A percentile compares a stretch with the other conserved stretches of the same genome.
phyloP scores from a whole-genome alignment of 2,329 filamentous ascomycete species.

The Ascochyta fabae region DNA sequence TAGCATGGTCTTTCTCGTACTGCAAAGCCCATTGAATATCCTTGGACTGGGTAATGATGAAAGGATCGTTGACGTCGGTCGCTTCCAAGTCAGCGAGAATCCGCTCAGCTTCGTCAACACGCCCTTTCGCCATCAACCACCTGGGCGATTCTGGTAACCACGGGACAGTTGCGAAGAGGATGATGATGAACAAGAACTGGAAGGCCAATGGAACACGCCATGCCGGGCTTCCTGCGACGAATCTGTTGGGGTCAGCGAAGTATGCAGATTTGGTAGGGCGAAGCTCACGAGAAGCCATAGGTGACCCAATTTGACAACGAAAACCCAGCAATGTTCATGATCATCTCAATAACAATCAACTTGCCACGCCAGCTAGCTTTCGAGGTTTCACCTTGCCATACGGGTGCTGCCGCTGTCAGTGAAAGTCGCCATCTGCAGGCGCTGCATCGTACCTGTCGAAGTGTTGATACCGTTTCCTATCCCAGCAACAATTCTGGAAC shows the following conservation, averaged over 20 bases:
- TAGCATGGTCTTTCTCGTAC: constrained; percentile 58
- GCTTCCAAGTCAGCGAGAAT: constrained; percentile 59
- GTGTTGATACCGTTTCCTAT: constrained; percentile 62
- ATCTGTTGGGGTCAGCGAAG: constrained; percentile 14
- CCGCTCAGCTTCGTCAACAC: constrained; percentile 55
- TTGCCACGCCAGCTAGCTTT: constrained; percentile 52
- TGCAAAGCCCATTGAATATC: constrained; percentile 58
- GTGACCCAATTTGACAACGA: constrained; percentile 60
- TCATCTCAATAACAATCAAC: constrained; percentile 57
- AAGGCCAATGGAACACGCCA: constrained; percentile 51
- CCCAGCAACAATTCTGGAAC: constrained; percentile 51
- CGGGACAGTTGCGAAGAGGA: constrained; percentile 54
- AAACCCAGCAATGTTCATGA: constrained; percentile 60
- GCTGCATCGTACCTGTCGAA: constrained; percentile 52
- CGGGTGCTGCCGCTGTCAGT: constrained; percentile 52
- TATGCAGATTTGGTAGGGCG: not conserved
- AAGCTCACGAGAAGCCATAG: constrained; percentile 56
- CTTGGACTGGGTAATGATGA: constrained; percentile 49
- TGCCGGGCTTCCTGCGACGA: constrained; percentile 23
- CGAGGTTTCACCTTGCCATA: constrained; percentile 62
- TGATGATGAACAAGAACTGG: constrained; percentile 58
- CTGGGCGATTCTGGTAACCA: constrained; percentile 57
- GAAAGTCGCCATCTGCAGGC: accelerated
- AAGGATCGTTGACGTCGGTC: constrained; percentile 54
- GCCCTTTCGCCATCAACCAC: constrained; percentile 56